Evolutionary conservation across 2,329 filamentous ascomycete species (phyloP), one percentile per base, ranked within the genome.

Genomic region (Ophiostoma quercus): DNA sequence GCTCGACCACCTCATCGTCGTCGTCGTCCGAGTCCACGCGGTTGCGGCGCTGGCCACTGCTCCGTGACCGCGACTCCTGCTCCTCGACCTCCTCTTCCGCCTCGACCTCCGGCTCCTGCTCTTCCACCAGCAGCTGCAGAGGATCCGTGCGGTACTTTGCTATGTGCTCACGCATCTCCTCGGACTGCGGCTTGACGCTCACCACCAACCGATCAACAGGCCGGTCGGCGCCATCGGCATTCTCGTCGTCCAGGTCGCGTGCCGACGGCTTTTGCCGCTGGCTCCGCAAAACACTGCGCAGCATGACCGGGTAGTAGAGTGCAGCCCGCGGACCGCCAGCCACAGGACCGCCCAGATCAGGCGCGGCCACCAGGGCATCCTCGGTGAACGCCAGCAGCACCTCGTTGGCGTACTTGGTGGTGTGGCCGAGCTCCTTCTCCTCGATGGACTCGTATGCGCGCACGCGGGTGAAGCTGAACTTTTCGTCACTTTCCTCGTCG

Each of bases 271-370:
- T 88, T 72, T 83, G 84, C 71, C 88, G 84, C 78, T 88, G 87
- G 39, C 86, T 87, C 63, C 87, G 82, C 74, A 90, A 86, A 29
- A 83, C 82, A 66, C 83, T 86, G 69, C 86, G 85, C 77, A 90
- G 87, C 79, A 90, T 85, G 72, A 90, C 83, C 3, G 88, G 88
- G 74, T 90, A 90, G 78, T 90, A 90, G 77, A 88, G 90, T 14
- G 84, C 85, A 7, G 83, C 88, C 76, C 85, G 86, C 73, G 86
- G 82, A 67, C 79, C 76, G 70, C 79, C 78, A 67, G 82, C 82
- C 72, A 83, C 81, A 51, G 73, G 67, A 39, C 71, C 70, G 66
- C 72, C 77, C 67, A 79, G 75, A 32, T 78, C 71, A 65, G 73
- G 71, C 2, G 74, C 76, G 0, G 67, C 43, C 14, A 65, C 57